Base-by-base conservation (phyloP, 306 rosid species). In the Pterocarpus santalinus region DNA sequence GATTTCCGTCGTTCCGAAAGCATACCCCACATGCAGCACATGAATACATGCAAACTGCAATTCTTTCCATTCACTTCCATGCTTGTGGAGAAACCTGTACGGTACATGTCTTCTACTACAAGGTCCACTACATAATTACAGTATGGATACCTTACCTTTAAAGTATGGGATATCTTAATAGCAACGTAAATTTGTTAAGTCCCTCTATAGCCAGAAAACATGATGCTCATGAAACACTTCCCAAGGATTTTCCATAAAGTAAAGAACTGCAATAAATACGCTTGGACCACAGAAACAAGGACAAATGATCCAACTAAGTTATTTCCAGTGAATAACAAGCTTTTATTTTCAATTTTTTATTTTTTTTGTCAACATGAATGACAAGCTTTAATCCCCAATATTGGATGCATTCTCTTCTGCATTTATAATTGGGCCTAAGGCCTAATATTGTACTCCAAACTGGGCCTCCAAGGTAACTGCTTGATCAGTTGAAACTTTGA, bases 171-270 rank as follows among this genome's bases (percentile, higher is more conserved):
- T 68, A 91, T 79, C 82, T 91, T 91, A 66, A 90, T 22, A 22
- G 28, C 91, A 12, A 90, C 81, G 46, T 91, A 88, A 41, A 90
- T 86, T 62, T 90, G 94, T 34, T 34, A 90, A 90, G 88, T 90
- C 92, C 73, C 92, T 83, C 75, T 88, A 89, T 4, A 90, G 81
- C 92, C 92, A 87, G 32, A 90, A 80, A 70, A 88, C 81, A 70
- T 90, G 92, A 79, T 87, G 90, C 61, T 87, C 92, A 16, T 90
- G 94, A 77, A 91, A 88, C 69, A 90, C 91, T 94, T 88, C 58
- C 57, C 62, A 82, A 70, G 77, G 58, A 84, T 9, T 12, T 52
- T 56, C 33, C 14, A 62, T 52, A 41, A 36, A 62, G 69, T 43
- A 67, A 8, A 41, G 56, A 60, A 78, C 73, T 30, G 33, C 36